A percentile compares a stretch with the other conserved stretches of the same genome.
Conservation (phyloP, 805 yeast species). For the Ogataea salicorniae region DNA sequence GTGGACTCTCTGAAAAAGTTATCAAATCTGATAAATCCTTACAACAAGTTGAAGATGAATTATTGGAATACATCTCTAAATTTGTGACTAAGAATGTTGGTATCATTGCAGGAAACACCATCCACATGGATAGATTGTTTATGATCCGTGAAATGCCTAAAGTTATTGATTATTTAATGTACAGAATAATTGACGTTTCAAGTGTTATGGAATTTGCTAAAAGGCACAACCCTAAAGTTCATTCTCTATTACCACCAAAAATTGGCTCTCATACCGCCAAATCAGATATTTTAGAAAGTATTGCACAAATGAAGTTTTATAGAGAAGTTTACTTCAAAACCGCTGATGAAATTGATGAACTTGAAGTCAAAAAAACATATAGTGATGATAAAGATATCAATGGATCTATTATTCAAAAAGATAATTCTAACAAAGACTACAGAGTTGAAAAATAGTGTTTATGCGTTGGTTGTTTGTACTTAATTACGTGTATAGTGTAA, state of each 20-base stretch:
- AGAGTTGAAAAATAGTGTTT: no score
- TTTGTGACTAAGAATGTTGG: constrained; percentile 56
- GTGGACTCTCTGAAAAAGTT: constrained; percentile 75
- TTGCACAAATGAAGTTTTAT: constrained; percentile 76
- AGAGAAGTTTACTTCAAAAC: constrained; percentile 52
- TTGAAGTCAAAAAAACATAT: background rate
- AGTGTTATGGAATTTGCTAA: constrained; percentile 72
- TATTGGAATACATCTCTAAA: constrained; percentile 54
- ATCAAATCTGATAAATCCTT: constrained; percentile 48
- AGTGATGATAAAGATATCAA: constrained; percentile 1
- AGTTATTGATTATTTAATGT: constrained; percentile 54
- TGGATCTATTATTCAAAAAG: background rate
- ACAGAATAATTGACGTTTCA: constrained; percentile 89
- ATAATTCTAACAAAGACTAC: background rate
- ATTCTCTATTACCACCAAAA: constrained; percentile 58
- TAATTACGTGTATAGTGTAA: no score
- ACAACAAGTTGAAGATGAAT: constrained; percentile 58
- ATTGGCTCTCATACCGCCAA: constrained; percentile 77
- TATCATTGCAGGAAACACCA: constrained; percentile 83
- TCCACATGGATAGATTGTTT: constrained; percentile 87
- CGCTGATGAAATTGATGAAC: constrained; percentile 13
- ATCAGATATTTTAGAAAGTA: constrained; percentile 84
- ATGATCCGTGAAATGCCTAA: constrained; percentile 79
- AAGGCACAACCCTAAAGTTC: constrained; percentile 67
- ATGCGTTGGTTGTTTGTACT: no score